A percentile compares a stretch with the other conserved stretches of the same genome.
These are phyloP conservation scores for Pezicula neosporulosa DNA, from an alignment of 2,329 filamentous ascomycete species.

Conservation along the genomic window DNA sequence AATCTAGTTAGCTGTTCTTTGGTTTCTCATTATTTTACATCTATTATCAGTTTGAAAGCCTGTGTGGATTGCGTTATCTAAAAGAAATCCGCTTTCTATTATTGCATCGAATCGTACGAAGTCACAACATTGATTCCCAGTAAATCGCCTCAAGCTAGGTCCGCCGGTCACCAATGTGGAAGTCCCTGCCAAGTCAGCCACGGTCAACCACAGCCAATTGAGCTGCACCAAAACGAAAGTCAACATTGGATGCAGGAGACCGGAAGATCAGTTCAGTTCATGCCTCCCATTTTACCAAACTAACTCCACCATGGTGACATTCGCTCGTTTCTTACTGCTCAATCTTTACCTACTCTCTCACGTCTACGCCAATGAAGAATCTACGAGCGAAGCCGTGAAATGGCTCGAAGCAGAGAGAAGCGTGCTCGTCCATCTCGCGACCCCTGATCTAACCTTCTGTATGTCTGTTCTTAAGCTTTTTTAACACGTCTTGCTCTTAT, in stretches of 20 bases:
- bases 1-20: too few relatives aligned
- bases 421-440: constrained; percentile 12
- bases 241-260: neutral
- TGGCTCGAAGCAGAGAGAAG: constrained; percentile 14
- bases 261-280: too few relatives aligned
- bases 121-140: too few relatives aligned
- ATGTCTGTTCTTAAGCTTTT: constrained; percentile 10
- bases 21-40: too few relatives aligned
- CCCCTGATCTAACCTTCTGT: constrained; percentile 14
- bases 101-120: too few relatives aligned
- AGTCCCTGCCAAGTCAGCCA: too few relatives aligned
- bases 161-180: too few relatives aligned
- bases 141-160: too few relatives aligned
- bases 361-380: constrained; percentile 9
- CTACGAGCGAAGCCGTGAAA: constrained; percentile 10
- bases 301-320: neutral
- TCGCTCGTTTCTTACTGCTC: constrained; percentile 8
- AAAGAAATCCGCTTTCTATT: too few relatives aligned
- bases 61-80: too few relatives aligned
- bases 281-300: neutral
- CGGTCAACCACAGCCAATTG: neutral
- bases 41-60: too few relatives aligned
- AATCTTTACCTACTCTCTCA: constrained; percentile 5
- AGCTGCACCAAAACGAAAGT: neutral
- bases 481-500: constrained; percentile 8